A percentile compares a stretch with the other conserved stretches of the same genome.
Conservation (phyloP, 2,329 filamentous ascomycete genomes). For the Alternaria sp. region DNA sequence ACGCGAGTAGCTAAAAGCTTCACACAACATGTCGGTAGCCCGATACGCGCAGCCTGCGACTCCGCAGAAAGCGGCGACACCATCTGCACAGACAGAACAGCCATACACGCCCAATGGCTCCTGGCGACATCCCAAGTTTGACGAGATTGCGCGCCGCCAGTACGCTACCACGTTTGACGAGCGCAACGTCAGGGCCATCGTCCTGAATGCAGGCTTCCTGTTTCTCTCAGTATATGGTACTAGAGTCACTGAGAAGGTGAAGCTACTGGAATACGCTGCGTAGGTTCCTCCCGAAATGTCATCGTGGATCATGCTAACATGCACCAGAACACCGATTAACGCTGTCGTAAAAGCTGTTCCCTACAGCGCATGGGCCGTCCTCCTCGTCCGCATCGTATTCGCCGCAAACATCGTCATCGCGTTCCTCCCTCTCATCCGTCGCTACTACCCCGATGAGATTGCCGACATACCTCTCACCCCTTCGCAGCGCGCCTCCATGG, state of each 20-base stretch:
- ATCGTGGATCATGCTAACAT: slow-evolving; percentile 16
- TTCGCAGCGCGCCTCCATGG: slow-evolving; percentile 84
- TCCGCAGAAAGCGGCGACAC: slow-evolving; percentile 31
- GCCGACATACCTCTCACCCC: slow-evolving; percentile 89
- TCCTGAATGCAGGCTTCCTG: slow-evolving; percentile 69
- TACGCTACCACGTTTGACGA: slow-evolving; percentile 80
- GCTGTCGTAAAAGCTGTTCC: slow-evolving; percentile 45
- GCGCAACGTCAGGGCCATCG: slow-evolving; percentile 72
- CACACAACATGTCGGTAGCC: slow-evolving; percentile 24
- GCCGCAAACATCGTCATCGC: slow-evolving; percentile 71
- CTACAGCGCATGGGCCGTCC: slow-evolving; percentile 49
- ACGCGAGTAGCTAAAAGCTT: slow-evolving; percentile 5
- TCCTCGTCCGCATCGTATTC: slow-evolving; percentile 61
- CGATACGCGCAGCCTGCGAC: slow-evolving; percentile 24
- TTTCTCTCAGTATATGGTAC: slow-evolving; percentile 53
- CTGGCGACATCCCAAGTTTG: slow-evolving; percentile 88
- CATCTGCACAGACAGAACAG: slow-evolving; percentile 32
- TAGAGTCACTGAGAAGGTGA: slow-evolving; percentile 25
- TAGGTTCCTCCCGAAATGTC: slow-evolving; percentile 15
- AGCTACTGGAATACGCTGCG: slow-evolving; percentile 28
- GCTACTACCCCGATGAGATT: slow-evolving; percentile 69
- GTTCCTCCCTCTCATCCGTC: slow-evolving; percentile 73
- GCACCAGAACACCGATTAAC: slow-evolving; percentile 45
- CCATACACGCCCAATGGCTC: slow-evolving; percentile 65
- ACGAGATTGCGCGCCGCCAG: slow-evolving; percentile 84